Conservation (phyloP, 2,329 filamentous ascomycete species). For the Fusarium albosuccineum region DNA sequence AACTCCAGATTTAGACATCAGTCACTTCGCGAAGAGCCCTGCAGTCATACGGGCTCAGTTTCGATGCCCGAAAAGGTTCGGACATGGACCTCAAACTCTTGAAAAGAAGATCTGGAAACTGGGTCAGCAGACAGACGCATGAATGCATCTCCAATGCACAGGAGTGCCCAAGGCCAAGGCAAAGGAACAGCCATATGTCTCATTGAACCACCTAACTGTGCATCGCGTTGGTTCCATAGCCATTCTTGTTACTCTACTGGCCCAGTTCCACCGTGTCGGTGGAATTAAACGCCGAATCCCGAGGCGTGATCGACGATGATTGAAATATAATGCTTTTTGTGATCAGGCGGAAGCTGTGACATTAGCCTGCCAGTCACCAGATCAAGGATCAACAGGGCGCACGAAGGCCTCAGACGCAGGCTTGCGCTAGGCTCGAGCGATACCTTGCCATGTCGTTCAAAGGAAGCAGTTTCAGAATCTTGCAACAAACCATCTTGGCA, state of each 20-base stretch:
- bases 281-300: background rate
- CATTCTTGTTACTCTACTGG: slow-evolving; percentile 1
- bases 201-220: background rate
- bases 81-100: background rate
- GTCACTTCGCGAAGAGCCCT: background rate
- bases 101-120: background rate
- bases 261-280: background rate
- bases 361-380: background rate
- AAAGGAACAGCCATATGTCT: background rate
- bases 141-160: background rate
- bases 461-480: too few species aligned
- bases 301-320: background rate
- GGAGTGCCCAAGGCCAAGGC: background rate
- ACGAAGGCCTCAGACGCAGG: background rate
- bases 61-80: background rate
- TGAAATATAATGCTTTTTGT: background rate
- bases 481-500: too few species aligned
- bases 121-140: background rate
- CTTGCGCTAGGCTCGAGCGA: background rate
- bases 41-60: background rate
- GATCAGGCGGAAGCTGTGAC: background rate
- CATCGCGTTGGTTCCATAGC: background rate
- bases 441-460: too few species aligned
- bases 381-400: background rate
- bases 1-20: background rate